Conservation (phyloP, 2,329 filamentous ascomycete species). For the Chrysosporium keratinophilum region DNA sequence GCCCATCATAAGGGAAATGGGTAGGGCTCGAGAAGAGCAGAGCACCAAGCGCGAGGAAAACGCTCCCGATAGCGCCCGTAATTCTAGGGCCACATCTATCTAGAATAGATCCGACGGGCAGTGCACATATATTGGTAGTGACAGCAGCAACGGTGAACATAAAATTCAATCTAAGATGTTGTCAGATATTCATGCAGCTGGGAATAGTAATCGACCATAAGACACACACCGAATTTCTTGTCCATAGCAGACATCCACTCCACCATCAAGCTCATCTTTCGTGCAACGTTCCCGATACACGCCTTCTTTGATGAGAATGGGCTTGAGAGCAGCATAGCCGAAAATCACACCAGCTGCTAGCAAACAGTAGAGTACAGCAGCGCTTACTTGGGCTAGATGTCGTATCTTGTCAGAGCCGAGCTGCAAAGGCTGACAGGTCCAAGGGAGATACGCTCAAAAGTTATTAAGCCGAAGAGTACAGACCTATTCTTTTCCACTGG, state of each 20-base stretch:
- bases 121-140: constrained; percentile 73
- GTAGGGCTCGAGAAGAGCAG: constrained; percentile 60
- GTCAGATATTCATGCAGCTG: constrained; percentile 12
- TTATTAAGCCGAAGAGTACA: constrained; percentile 18
- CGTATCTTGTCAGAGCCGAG: neutral
- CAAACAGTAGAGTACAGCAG: constrained; percentile 62
- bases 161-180: constrained; percentile 55
- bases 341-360: constrained; percentile 72
- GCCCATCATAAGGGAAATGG: constrained; percentile 60
- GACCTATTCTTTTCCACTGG: constrained; percentile 44
- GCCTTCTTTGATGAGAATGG: constrained; percentile 61
- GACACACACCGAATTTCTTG: constrained; percentile 44
- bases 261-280: constrained; percentile 40
- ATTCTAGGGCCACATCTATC: constrained; percentile 72
- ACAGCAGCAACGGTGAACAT: constrained; percentile 91
- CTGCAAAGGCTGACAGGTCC: neutral
- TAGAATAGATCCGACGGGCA: constrained; percentile 75
- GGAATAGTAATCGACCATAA: neutral
- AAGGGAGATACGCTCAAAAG: neutral
- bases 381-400: constrained; percentile 53
- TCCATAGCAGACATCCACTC: constrained; percentile 45
- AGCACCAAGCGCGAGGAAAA: constrained; percentile 60
- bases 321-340: constrained; percentile 76
- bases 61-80: constrained; percentile 59
- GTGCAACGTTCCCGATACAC: constrained; percentile 60